Base-by-base conservation (phyloP, 805 yeast species). In the Saccharomycopsis oosterbeekiorum region DNA sequence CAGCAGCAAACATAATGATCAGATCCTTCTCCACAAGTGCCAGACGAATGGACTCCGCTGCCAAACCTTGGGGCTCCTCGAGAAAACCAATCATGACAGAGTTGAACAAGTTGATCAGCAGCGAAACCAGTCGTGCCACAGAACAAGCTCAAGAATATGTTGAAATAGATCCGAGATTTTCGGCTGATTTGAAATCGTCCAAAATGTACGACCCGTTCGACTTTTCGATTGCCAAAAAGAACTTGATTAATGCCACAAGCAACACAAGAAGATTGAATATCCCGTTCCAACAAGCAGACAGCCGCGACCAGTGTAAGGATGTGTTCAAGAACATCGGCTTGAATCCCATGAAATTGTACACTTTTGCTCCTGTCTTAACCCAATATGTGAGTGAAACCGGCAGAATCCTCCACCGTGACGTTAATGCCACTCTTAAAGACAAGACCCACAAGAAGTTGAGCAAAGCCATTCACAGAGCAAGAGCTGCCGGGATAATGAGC, bases 131-230 rank as follows among this genome's bases (percentile, higher is more conserved):
- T 47, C 53, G 53, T 47, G 53, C 34, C 53, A 47, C 53, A 47
- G 53, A 47, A 47, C 10, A 47, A 12, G 29, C 53, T 5, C 53
- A 47, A 21, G 53, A 47, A 47, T 47, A 47, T 12, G 26, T 47
- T 4, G 53, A 47, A 47, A 47, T 47, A 47, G 34, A 47, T n/a
- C 53, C 53, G 5, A 47, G 53, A 21, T 47, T 47, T 12, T 24
- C 53, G 14, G 53, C 53, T 11, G 53, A 47, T 10, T 47, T 47
- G 34, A 47, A 47, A 14, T 19, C 53, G 3, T 47, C 82, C 56
- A 74, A 80, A 4, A 80, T 83, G 0, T 90, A 90, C 70, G 93
- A 88, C 67, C 94, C 97, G 58, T 86, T 85, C 73, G 96, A 89
- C 71, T 89, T 89, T 67, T 81, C 88, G 37, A 72, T 83, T 68